Evolutionary conservation across 345 rosid species (phyloP).

Genomic region (Psidium friedrichsthalianum): DNA sequence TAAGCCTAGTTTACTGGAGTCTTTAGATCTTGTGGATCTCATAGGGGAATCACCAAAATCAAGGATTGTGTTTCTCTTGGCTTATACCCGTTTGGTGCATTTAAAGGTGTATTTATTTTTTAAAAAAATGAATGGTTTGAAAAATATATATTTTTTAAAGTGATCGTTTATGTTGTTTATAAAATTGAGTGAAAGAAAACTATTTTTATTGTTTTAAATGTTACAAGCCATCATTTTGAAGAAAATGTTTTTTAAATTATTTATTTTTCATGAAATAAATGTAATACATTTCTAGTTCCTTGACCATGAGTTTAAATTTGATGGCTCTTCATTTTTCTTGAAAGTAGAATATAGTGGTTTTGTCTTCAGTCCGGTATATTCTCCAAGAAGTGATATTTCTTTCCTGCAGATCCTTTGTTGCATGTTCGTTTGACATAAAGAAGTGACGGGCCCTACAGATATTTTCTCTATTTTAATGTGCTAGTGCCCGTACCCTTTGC

Average conservation of each 20-base stretch:
- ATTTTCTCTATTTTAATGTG: too few species aligned
- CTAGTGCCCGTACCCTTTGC: too few species aligned
- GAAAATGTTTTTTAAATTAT: background rate
- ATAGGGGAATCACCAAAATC: background rate
- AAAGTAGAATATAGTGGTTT: too few species aligned
- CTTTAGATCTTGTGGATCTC: background rate
- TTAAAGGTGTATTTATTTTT: accelerated
- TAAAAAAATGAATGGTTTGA: accelerated
- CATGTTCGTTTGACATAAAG: too few species aligned
- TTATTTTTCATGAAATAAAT: accelerated
- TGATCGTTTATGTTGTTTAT: accelerated
- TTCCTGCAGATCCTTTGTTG: too few species aligned
- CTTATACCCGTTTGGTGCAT: background rate
- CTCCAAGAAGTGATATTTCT: too few species aligned
- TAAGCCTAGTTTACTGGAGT: background rate
- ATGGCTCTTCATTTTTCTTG: too few species aligned
- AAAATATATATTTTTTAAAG: background rate
- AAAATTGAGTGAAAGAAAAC: background rate
- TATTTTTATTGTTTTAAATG: background rate
- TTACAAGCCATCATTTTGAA: background rate
- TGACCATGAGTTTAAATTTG: too few species aligned
- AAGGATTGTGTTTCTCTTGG: accelerated
- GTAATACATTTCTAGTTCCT: too few species aligned
- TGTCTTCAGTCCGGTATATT: too few species aligned
- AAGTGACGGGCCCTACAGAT: too few species aligned